Evolutionary conservation across 2,329 filamentous ascomycete species (phyloP).

Genomic region (Alternaria angustiovoidea): DNA sequence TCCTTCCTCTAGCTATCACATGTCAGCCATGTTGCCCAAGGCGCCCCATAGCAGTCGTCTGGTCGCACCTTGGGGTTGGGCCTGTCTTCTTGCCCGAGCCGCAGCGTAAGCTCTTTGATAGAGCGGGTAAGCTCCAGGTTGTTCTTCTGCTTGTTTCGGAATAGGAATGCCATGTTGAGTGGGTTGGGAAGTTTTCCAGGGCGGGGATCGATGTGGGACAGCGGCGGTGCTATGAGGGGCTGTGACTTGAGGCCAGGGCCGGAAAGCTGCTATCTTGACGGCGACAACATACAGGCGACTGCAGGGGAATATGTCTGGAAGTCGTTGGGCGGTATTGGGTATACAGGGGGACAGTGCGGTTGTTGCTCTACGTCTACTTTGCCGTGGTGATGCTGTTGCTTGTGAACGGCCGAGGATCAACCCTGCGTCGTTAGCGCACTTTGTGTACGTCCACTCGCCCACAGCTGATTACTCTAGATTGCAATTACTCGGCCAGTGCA

Average conservation of each 20-base stretch:
- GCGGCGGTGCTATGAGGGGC: conserved; percentile 28
- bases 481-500: background rate
- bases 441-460: conserved; percentile 18
- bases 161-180: conserved; percentile 72
- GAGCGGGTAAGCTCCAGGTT: conserved; percentile 68
- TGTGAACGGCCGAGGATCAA: conserved; percentile 22
- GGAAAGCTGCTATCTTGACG: conserved; percentile 44
- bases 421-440: conserved; percentile 24
- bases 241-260: conserved; percentile 36
- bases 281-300: conserved; percentile 42
- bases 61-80: conserved; percentile 63
- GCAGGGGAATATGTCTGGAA: conserved; percentile 13
- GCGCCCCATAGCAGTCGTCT: conserved; percentile 3
- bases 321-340: conserved; percentile 16
- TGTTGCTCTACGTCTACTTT: conserved; percentile 36
- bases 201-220: conserved; percentile 28
- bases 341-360: conserved; percentile 21
- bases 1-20: conserved; percentile 77
- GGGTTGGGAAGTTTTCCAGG: conserved; percentile 19
- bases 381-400: conserved; percentile 29
- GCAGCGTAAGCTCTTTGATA: conserved; percentile 69
- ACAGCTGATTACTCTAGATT: background rate
- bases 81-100: conserved; percentile 64
- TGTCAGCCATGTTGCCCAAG: conserved; percentile 27
- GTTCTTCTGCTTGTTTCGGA: conserved; percentile 69